phyloP scores from a whole-genome alignment of 176 grass and related monocot genomes.

The Neostapfia colusana region DNA sequence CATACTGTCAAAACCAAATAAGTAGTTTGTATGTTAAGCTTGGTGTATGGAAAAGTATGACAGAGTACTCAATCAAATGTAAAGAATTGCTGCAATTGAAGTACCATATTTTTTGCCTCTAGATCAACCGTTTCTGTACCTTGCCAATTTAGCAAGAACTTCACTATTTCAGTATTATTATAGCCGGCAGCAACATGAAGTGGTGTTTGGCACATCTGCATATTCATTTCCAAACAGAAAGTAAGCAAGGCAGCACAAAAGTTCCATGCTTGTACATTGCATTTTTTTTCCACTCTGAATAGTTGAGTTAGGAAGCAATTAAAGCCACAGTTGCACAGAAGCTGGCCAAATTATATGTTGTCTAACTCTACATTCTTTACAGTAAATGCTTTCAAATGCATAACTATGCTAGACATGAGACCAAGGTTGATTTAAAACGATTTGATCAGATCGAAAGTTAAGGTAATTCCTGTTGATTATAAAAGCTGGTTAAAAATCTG shows the following conservation, averaged over 20 bases:
- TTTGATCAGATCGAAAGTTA: not conserved
- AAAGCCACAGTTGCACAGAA: not conserved
- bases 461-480: not conserved
- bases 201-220: conserved; percentile 93
- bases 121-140: conserved; percentile 58
- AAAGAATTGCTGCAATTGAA: conserved; percentile 30
- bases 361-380: not conserved
- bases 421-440: not conserved
- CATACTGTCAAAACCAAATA: conserved; percentile 61
- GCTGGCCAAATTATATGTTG: not conserved
- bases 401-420: not conserved
- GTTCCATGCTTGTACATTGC: not conserved
- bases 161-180: conserved; percentile 68
- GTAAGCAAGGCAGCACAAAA: conserved; percentile 5
- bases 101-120: conserved; percentile 94
- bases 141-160: conserved; percentile 73
- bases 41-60: not conserved
- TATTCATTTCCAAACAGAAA: conserved; percentile 22
- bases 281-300: not conserved
- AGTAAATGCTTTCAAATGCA: not conserved
- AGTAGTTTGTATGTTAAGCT: conserved; percentile 28
- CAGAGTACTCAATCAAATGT: conserved; percentile 16
- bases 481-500: not conserved
- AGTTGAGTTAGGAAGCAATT: not conserved
- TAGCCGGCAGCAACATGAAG: conserved; percentile 85